Evolutionary conservation across 352 stramenopile genomes (phyloP).

Genomic region (Phytophthora macrochlamydospora): DNA sequence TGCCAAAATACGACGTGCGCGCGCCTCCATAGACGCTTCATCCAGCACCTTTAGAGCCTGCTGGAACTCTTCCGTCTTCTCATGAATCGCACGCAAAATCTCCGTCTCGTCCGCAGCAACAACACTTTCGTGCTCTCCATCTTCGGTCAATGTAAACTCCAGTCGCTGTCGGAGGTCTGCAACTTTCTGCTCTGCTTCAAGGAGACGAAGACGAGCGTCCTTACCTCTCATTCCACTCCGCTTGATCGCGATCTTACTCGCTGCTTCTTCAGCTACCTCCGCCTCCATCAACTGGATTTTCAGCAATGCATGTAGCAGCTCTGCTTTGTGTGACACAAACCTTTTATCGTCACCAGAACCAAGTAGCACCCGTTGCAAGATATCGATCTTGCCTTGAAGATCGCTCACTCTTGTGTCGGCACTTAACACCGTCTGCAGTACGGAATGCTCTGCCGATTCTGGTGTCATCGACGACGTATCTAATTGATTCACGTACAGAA

Average conservation of each 20-base stretch:
- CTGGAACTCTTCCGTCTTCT: slow-evolving; percentile 49
- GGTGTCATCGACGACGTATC: slow-evolving; percentile 47
- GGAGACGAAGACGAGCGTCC: slow-evolving; percentile 48
- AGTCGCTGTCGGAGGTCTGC: slow-evolving; percentile 33
- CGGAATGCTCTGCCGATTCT: slow-evolving; percentile 27
- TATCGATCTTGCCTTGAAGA: slow-evolving; percentile 40
- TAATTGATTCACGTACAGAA: slow-evolving; percentile 71
- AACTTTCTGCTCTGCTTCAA: slow-evolving; percentile 47
- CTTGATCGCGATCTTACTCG: slow-evolving; percentile 62
- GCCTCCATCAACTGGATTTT: slow-evolving; percentile 45
- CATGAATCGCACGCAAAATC: slow-evolving; percentile 46
- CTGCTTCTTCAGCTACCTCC: slow-evolving; percentile 33
- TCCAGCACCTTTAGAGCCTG: slow-evolving; percentile 51
- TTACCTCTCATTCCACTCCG: slow-evolving; percentile 57
- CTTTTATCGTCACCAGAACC: slow-evolving; percentile 1
- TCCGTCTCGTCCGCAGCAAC: slow-evolving; percentile 30
- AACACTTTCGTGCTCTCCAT: slow-evolving; percentile 32
- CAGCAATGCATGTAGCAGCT: slow-evolving; percentile 42
- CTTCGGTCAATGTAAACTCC: slow-evolving; percentile 19
- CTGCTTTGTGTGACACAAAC: slow-evolving; percentile 42
- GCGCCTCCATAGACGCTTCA: slow-evolving; percentile 57
- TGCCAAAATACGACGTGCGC: slow-evolving; percentile 48
- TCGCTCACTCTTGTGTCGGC: slow-evolving; percentile 47
- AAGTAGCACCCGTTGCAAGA: slow-evolving; percentile 40
- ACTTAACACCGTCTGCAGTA: slow-evolving; percentile 53